Conservation (phyloP, 768 basidiomycete genomes). For the Termitomyces sp. region DNA sequence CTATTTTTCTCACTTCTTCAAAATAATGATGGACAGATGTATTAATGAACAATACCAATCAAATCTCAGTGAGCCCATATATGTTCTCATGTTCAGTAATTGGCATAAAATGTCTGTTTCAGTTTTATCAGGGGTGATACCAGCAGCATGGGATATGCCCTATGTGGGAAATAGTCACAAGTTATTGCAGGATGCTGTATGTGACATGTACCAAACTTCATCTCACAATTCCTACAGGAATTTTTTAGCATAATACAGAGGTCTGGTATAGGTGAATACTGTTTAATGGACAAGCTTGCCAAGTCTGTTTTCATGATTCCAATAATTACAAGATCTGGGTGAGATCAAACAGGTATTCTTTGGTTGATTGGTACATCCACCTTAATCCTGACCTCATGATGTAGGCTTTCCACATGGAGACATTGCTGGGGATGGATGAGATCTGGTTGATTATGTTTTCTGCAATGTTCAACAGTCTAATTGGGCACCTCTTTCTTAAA, state of each 20-base stretch:
- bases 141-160: not conserved
- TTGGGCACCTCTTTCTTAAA: not conserved
- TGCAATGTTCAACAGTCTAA: accelerated
- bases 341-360: not conserved
- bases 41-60: too few species aligned
- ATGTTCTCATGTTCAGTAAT: too few species aligned
- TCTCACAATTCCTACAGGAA: not conserved
- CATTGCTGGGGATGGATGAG: not conserved
- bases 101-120: not conserved
- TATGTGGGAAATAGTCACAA: not conserved
- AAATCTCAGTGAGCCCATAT: too few species aligned
- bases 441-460: not conserved
- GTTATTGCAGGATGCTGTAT: not conserved
- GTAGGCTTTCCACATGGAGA: not conserved
- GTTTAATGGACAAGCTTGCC: slow-evolving; percentile 2
- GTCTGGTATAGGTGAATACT: slow-evolving; percentile 1
- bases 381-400: not conserved
- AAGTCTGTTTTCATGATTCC: not conserved
- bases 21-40: too few species aligned
- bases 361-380: not conserved
- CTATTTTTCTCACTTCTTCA: too few species aligned
- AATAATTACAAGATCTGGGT: not conserved
- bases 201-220: not conserved
- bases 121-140: not conserved
- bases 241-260: slow-evolving; percentile 2